Evolutionary conservation across 306 rosid species (phyloP).

Genomic region (Vigna nakashimae): DNA sequence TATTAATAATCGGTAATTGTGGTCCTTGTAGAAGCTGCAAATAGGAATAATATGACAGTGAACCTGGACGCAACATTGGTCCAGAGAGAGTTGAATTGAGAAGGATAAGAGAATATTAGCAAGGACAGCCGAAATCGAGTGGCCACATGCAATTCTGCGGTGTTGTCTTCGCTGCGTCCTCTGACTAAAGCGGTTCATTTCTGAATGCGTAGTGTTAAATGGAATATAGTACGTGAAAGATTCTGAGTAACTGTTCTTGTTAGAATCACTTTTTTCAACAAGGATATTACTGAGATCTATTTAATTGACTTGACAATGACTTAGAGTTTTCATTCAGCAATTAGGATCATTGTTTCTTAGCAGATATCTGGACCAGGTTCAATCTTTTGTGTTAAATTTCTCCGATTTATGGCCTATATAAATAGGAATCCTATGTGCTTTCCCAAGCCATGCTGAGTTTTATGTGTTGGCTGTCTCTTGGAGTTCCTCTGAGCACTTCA

Average conservation of each 20-base stretch:
- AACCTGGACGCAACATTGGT: slow-evolving; percentile 58
- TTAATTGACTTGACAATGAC: no score
- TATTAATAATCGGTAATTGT: neutral
- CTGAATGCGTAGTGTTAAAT: neutral
- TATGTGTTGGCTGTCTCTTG: neutral
- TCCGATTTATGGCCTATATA: neutral
- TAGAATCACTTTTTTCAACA: no score
- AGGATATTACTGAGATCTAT: no score
- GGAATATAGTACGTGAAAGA: slow-evolving; percentile 34
- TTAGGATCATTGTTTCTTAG: neutral
- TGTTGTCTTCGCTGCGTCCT: neutral
- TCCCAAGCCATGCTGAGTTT: neutral
- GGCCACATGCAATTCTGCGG: slow-evolving; percentile 47
- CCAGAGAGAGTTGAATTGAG: slow-evolving; percentile 11
- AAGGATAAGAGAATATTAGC: slow-evolving; percentile 39
- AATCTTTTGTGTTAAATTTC: neutral
- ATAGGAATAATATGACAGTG: slow-evolving; percentile 37
- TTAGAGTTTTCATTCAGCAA: neutral
- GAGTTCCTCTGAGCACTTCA: slow-evolving; percentile 20
- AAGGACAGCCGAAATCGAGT: slow-evolving; percentile 26
- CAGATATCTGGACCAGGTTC: slow-evolving; percentile 5
- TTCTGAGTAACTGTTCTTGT: no score
- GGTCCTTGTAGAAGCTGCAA: slow-evolving; percentile 38
- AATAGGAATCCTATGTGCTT: neutral
- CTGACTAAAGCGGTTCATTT: slow-evolving; percentile 18